Percentiles rank a stretch among this genome's conserved stretches.
Conservation (phyloP, 164 flowering plant species). For the Nymphaea thermarum region DNA sequence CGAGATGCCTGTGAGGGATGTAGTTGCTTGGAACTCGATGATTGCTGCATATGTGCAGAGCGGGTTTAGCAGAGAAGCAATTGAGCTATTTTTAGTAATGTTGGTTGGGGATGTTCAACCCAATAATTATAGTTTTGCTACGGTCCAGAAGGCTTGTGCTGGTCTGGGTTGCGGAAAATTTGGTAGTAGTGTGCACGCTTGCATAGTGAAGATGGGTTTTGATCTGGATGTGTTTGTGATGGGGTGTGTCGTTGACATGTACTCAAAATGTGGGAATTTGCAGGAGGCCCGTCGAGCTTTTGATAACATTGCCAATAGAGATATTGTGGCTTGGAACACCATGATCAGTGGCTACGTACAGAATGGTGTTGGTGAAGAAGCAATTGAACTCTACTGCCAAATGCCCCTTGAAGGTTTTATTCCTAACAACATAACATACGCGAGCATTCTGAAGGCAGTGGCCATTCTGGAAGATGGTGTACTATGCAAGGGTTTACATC, state of each 20-base stretch:
- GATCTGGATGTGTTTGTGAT: conserved; percentile 4
- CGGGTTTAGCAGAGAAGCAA: conserved; percentile 4
- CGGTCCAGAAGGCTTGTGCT: conserved; percentile 7
- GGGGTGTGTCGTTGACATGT: too few relatives aligned
- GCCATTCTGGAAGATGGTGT: conserved; percentile 3
- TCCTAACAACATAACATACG: conserved; percentile 4
- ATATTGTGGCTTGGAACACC: conserved; percentile 8
- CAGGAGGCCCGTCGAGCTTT: conserved; percentile 1
- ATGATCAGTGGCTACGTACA: conserved; percentile 8
- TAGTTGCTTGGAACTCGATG: conserved; percentile 4
- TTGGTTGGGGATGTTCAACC: background rate
- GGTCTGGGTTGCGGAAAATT: background rate
- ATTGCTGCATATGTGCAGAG: conserved; percentile 4
- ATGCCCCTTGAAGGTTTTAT: conserved; percentile 3
- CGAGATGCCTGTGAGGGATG: conserved; percentile 4
- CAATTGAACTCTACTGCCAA: conserved; percentile 1
- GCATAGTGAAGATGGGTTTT: conserved; percentile 1
- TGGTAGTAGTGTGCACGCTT: conserved; percentile 5
- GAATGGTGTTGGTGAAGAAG: conserved; percentile 2
- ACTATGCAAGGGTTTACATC: conserved; percentile 2
- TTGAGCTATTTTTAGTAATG: conserved; percentile 3
- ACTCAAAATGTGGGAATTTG: conserved; percentile 3
- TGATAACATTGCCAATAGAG: conserved; percentile 3
- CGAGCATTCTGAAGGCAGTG: conserved; percentile 5
- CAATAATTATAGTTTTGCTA: conserved; percentile 5